Base-by-base conservation (phyloP, 1,139 yeast genomes). In the Pichia kudriavzevii region DNA sequence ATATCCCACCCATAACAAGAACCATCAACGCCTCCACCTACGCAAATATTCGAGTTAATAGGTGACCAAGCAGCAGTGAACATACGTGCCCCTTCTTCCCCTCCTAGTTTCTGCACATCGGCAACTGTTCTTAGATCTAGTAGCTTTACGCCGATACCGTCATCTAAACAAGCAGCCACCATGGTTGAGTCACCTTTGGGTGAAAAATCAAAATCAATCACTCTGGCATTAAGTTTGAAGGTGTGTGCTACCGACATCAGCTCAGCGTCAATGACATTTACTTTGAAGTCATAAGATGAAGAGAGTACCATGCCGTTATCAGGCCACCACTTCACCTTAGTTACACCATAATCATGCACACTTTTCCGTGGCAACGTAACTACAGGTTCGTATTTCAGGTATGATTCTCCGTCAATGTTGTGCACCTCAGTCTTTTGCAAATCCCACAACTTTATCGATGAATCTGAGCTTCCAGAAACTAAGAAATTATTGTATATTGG, bases 231-330 rank as follows among this genome's bases (percentile, higher is more conserved):
- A 20, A 66, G 43, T 39, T 76, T 69, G 47, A 84, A 82, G 2
- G 72, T 58, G 48, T 82, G 84, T 0, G 77, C 94, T 10, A 77
- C 73, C 11, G 62, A 59, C 44, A 83, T 59, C 19, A 69, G 63
- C 40, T 71, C 70, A 0, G 95, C 71, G 52, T 85, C 95, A 94
- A 95, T 88, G 0, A 85, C 66, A 43, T 79, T 82, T 20, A 87
- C 72, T 0, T 75, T 69, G 41, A 74, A 76, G 53, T 88, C 97
- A 53, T 79, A 84, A 0, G 95, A 83, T 0, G 87, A 75, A 3
- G 87, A 70, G 9, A 85, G 68, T 60, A 87, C 87, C 75, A 88
- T 69, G 2, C 95, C 96, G 18, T 79, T 75, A 55, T 88, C 97
- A 0, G 94, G 88, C 91, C 94, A 88, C 96, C 97, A 88, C 49